Percentiles rank a stretch among this genome's conserved stretches.
Evolutionary conservation across 768 basidiomycete species (phyloP).

Genomic region (Cubamyces sp.): DNA sequence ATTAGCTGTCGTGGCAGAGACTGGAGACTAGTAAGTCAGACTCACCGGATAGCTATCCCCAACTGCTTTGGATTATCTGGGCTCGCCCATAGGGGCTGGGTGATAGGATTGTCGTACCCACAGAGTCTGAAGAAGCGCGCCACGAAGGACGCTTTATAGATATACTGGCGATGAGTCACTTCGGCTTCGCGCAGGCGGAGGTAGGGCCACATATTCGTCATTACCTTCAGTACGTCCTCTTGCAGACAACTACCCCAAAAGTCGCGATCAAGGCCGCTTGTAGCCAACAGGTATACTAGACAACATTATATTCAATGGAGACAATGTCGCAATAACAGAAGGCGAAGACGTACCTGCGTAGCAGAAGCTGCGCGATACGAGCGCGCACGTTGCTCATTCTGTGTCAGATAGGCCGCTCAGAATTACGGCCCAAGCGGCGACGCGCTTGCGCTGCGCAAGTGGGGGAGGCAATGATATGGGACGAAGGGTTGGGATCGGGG

Average conservation of each 20-base stretch:
- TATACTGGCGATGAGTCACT: conserved; percentile 37
- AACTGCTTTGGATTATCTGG: conserved; percentile 63
- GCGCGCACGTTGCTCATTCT: conserved; percentile 50
- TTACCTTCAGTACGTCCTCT: conserved; percentile 40
- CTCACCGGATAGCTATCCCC: conserved; percentile 57
- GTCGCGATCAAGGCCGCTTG: conserved; percentile 45
- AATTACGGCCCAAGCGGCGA: conserved; percentile 55
- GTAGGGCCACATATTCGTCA: conserved; percentile 77
- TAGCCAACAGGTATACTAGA: conserved; percentile 67
- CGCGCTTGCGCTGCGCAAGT: conserved; percentile 58
- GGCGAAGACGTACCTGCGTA: conserved; percentile 55
- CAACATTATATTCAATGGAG: conserved; percentile 4
- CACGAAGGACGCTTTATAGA: conserved; percentile 58
- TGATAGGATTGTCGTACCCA: conserved; percentile 40
- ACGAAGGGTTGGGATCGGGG: conserved; percentile 34
- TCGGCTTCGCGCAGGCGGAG: conserved; percentile 55
- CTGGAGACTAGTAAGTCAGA: neutral
- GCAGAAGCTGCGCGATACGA: conserved; percentile 63
- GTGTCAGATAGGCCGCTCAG: conserved; percentile 50
- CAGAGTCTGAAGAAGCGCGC: conserved; percentile 37
- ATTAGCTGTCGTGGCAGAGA: neutral
- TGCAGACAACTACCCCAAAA: conserved; percentile 57
- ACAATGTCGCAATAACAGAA: neutral
- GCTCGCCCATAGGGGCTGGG: conserved; percentile 56
- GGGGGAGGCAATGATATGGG: conserved; percentile 61